Evolutionary conservation across 2,329 filamentous ascomycete genomes (phyloP).

Genomic region (Capronia americana): DNA sequence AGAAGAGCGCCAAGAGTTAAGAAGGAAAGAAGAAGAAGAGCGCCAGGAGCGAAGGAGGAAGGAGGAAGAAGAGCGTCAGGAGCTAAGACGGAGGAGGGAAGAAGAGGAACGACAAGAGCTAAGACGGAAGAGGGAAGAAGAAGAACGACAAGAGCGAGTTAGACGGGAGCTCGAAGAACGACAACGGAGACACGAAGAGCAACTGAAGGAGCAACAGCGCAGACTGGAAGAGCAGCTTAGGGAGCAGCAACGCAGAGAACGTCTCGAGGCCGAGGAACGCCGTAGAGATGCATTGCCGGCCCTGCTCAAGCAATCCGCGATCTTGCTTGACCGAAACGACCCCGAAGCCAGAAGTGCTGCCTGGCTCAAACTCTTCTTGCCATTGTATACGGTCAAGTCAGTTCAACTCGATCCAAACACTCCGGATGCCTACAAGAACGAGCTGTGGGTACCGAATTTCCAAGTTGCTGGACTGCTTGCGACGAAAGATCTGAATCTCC

Average conservation of each 20-base stretch:
- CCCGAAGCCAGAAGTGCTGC: conserved; percentile 49
- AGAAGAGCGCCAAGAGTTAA: conserved; percentile 49
- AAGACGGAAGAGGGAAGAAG: conserved; percentile 28
- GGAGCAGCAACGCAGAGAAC: conserved; percentile 48
- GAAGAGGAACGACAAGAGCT: conserved; percentile 52
- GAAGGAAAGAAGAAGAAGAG: conserved; percentile 39
- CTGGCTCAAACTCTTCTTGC: conserved; percentile 56
- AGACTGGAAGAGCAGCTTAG: conserved; percentile 51
- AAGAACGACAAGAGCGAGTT: conserved; percentile 44
- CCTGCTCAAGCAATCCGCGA: conserved; percentile 52
- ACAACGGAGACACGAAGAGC: conserved; percentile 50
- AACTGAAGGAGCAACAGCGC: conserved; percentile 47
- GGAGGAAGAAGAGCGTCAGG: conserved; percentile 54
- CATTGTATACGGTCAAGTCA: conserved; percentile 53
- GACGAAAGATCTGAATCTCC: conserved; percentile 57
- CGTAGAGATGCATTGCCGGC: conserved; percentile 55
- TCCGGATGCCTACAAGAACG: conserved; percentile 47
- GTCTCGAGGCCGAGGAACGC: conserved; percentile 54
- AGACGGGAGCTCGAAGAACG: conserved; percentile 48
- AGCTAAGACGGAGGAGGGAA: background rate
- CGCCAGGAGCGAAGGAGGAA: conserved; percentile 46
- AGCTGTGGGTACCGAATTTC: conserved; percentile 58
- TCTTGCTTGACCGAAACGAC: conserved; percentile 53
- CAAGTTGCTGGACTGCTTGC: conserved; percentile 56
- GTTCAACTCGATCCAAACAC: conserved; percentile 51